Conservation (phyloP, 176 grass and related monocot genomes). For the Cenchrus americanus region DNA sequence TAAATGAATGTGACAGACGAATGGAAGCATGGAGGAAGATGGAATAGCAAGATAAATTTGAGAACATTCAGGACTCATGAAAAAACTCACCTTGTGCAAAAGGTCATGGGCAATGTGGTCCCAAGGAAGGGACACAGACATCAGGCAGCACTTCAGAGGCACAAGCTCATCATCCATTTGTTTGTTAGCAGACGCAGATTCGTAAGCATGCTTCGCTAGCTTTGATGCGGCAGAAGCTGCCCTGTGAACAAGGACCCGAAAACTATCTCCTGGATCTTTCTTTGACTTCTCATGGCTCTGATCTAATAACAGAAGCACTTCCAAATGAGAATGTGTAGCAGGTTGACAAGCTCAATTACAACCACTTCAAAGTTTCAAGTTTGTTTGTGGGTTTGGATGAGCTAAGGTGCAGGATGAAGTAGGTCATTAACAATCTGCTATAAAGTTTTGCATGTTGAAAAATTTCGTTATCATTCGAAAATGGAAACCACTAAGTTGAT, state of each 20-base stretch:
- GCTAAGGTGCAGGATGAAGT: not conserved
- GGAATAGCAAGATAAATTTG: not conserved
- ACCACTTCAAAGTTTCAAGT: conserved; percentile 19
- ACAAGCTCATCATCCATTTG: conserved; percentile 59
- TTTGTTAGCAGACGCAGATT: conserved; percentile 55
- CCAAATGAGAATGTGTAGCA: conserved; percentile 7
- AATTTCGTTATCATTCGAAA: not conserved
- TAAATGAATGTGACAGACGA: not conserved
- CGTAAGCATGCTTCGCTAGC: conserved; percentile 76
- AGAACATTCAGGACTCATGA: not conserved
- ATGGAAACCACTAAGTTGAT: not conserved
- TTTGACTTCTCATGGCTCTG: conserved; percentile 57
- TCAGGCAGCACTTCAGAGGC: conserved; percentile 90
- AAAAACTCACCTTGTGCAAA: conserved; percentile 74
- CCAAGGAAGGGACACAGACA: conserved; percentile 97
- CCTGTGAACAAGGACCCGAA: conserved; percentile 69
- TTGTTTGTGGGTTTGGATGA: not conserved
- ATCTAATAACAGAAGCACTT: conserved; percentile 51
- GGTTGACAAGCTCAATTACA: conserved; percentile 1
- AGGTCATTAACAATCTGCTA: not conserved
- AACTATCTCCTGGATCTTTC: conserved; percentile 65
- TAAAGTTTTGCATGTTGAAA: not conserved
- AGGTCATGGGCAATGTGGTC: conserved; percentile 77
- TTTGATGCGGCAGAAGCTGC: conserved; percentile 79
- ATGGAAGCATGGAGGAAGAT: not conserved